A percentile compares a stretch with the other conserved stretches of the same genome.
Conservation (phyloP, 768 basidiomycete genomes). For the Lentinula sp. region DNA sequence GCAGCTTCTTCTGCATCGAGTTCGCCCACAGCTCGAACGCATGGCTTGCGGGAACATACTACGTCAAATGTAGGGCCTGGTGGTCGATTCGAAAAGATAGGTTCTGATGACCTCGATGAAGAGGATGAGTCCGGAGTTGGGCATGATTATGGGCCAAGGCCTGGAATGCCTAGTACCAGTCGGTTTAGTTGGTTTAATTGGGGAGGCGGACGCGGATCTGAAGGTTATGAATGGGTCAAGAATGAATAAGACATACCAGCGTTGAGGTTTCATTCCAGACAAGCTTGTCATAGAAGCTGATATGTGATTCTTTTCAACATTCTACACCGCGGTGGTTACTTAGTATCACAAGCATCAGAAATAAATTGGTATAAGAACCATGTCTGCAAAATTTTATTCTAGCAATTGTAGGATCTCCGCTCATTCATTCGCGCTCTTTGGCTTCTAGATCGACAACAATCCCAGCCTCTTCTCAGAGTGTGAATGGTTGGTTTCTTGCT, state of each 20-base stretch:
- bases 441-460: no score
- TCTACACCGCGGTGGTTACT: no score
- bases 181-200: conserved; percentile 51
- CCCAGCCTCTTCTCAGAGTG: no score
- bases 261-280: not conserved
- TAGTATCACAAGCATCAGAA: no score
- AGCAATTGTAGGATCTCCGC: no score
- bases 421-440: no score
- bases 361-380: no score
- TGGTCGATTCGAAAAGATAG: conserved; percentile 61
- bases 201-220: conserved; percentile 27
- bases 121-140: conserved; percentile 13
- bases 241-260: conserved; percentile 28
- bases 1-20: conserved; percentile 10
- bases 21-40: conserved; percentile 33
- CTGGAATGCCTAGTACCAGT: conserved; percentile 18
- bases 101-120: conserved; percentile 58
- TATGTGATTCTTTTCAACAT: not conserved
- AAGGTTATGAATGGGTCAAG: conserved; percentile 48
- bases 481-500: no score
- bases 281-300: not conserved
- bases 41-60: conserved; percentile 36
- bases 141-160: conserved; percentile 5
- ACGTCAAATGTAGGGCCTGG: conserved; percentile 20
- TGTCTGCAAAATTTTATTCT: no score